Evolutionary conservation across 345 rosid genomes (phyloP).

Genomic region (Brassica cretica): DNA sequence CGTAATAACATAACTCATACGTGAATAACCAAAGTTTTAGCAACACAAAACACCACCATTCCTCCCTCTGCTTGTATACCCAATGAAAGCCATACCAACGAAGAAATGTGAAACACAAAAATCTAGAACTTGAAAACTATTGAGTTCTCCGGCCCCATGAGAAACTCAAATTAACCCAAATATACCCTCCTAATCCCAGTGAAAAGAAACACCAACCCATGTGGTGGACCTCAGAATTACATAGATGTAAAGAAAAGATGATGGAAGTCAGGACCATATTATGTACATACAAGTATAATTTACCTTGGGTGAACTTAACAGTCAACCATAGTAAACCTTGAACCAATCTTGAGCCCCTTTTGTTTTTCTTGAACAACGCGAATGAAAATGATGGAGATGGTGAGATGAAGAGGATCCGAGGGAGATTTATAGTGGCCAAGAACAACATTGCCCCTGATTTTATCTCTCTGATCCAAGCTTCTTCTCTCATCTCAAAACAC

Average conservation of each 20-base stretch:
- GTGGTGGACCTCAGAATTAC: conserved; percentile 42
- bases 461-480: conserved; percentile 86
- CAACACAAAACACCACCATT: conserved; percentile 34
- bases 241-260: conserved; percentile 13
- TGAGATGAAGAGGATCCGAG: conserved; percentile 92
- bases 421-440: conserved; percentile 77
- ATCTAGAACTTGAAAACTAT: conserved; percentile 23
- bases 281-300: conserved; percentile 36
- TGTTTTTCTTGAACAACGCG: conserved; percentile 39
- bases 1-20: conserved; percentile 34
- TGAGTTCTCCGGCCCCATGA: conserved; percentile 33
- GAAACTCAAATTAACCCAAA: conserved; percentile 34
- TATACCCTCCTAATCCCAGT: conserved; percentile 37
- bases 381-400: conserved; percentile 43
- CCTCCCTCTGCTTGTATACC: conserved; percentile 38
- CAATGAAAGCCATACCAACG: conserved; percentile 34
- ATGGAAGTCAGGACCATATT: conserved; percentile 40
- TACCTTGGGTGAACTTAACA: conserved; percentile 34
- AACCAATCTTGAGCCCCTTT: conserved; percentile 25
- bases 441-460: conserved; percentile 42
- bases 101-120: conserved; percentile 31
- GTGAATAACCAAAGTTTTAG: conserved; percentile 28
- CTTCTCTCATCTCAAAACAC: conserved; percentile 56
- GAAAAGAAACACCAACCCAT: conserved; percentile 36
- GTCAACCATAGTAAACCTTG: conserved; percentile 33